Evolutionary conservation across 768 basidiomycete genomes (phyloP).

Genomic region (Mrakia frigida): DNA sequence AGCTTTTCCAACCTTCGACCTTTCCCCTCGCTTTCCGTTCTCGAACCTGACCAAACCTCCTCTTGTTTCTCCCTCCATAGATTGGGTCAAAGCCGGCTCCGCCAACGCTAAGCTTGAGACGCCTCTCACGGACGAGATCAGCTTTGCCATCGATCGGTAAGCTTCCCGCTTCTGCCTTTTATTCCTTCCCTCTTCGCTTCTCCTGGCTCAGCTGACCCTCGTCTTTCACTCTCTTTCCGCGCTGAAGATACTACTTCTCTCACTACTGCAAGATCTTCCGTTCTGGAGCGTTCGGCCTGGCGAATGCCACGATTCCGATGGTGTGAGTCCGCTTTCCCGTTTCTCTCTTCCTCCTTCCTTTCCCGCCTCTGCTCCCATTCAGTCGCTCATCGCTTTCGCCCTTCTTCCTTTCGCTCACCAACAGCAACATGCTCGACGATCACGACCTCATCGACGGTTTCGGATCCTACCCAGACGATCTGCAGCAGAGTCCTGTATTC

Average conservation of each 20-base stretch:
- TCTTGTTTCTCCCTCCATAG: slow-evolving; percentile 36
- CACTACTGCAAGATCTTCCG: slow-evolving; percentile 85
- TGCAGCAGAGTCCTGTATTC: slow-evolving; percentile 70
- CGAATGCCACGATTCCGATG: slow-evolving; percentile 82
- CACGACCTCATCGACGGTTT: slow-evolving; percentile 53
- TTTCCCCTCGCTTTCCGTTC: too few relatives aligned
- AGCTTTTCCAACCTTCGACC: too few relatives aligned
- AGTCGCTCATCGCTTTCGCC: not conserved
- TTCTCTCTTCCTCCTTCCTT: slow-evolving; percentile 1
- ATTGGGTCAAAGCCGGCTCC: slow-evolving; percentile 60
- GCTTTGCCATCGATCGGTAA: slow-evolving; percentile 65
- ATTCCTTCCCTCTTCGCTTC: not conserved
- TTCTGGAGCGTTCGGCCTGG: slow-evolving; percentile 80
- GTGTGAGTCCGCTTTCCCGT: not conserved
- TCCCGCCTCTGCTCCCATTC: slow-evolving; percentile 9
- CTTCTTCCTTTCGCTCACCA: not conserved
- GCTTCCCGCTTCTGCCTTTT: slow-evolving; percentile 31
- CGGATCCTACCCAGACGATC: slow-evolving; percentile 53
- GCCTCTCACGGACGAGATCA: slow-evolving; percentile 66
- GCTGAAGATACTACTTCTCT: slow-evolving; percentile 45
- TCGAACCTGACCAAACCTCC: too few relatives aligned
- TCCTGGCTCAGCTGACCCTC: not conserved
- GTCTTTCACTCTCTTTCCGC: not conserved
- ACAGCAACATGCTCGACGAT: slow-evolving; percentile 47
- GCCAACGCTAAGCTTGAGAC: slow-evolving; percentile 58